Evolutionary conservation across 768 basidiomycete species (phyloP), one percentile per base, ranked within the genome.

Genomic region (Pleurotus salmoneostramineus): DNA sequence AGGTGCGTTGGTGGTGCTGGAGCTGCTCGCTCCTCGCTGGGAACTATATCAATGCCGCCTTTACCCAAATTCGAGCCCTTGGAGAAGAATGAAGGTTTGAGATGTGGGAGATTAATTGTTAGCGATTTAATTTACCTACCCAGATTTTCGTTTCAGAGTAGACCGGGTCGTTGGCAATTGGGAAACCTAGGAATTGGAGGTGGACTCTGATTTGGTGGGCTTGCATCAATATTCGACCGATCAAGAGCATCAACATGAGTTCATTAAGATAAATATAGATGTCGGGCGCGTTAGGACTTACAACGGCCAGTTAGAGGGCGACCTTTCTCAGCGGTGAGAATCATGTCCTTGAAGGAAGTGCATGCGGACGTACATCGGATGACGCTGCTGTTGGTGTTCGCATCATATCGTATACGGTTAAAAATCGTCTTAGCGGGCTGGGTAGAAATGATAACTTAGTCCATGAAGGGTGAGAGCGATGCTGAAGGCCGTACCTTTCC

Each of bases 201-300:
- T 99, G 97, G 3, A 99, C 96, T 50, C 97, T 83, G 58, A 98
- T 91, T 71, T 99, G 97, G 73, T 99, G 97, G 0, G 97, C 95
- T 97, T 50, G 62, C 21, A 27, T 27, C 21, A 27, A 27, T 44
- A 58, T 64, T 52, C 11, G 43, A 61, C 44, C 44, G 44, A 45
- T 45, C 44, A 45, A 58, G 57, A 46, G 51, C 50, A 63, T 43
- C 57, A 55, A 59, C 42, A 36, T 54, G 21, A 51, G 49, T 56
- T 49, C 34, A 47, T 32, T 49, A 49, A 49, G 48, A 49, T 40
- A 27, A 42, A 42, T 36, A 52, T 47, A 27, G 32, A 44, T 50
- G 27, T 15, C 45, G 57, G 12, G 40, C 50, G 35, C 34, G 27
- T 52, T 65, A 51, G 59, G 44, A 75, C 93, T 68, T 73, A 96